Percentiles rank a stretch among this genome's conserved stretches.
Conservation (phyloP, 192 early-diverging fungal species). For the Podila horticola region DNA sequence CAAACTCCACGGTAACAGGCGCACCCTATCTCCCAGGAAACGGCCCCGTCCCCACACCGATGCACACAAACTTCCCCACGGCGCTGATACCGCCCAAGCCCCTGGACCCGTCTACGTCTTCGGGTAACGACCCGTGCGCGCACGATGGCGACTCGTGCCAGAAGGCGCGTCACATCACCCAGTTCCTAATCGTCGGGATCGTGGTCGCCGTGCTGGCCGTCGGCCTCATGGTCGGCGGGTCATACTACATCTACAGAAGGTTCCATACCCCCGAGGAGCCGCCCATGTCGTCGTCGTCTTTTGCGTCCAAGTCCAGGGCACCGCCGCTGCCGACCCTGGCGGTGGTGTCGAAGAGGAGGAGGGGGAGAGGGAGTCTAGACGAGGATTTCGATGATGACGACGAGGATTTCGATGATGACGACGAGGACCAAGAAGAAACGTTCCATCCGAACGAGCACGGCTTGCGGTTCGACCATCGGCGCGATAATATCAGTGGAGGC, state of each 20-base stretch:
- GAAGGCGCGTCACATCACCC: background rate
- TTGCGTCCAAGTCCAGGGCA: background rate
- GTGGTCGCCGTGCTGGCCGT: constrained; percentile 6
- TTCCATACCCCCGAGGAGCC: constrained; percentile 8
- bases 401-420: background rate
- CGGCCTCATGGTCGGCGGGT: background rate
- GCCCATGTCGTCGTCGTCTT: background rate
- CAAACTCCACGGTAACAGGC: background rate
- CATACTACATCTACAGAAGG: constrained; percentile 21
- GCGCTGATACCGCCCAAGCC: constrained; percentile 27
- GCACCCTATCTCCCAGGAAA: background rate
- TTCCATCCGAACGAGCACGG: background rate
- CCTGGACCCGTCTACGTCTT: background rate
- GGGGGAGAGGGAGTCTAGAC: background rate
- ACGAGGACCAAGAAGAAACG: background rate
- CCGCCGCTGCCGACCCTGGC: background rate
- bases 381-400: constrained; percentile 8
- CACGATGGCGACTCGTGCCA: constrained; percentile 1
- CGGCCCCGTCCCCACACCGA: background rate
- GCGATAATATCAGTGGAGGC: constrained; percentile 7
- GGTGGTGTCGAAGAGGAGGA: background rate
- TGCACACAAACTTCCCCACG: constrained; percentile 7
- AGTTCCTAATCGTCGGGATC: constrained; percentile 10
- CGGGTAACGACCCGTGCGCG: background rate
- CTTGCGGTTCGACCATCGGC: constrained; percentile 27